Base-by-base conservation (phyloP, 2,329 filamentous ascomycete species). In the Claviceps sorghi region DNA sequence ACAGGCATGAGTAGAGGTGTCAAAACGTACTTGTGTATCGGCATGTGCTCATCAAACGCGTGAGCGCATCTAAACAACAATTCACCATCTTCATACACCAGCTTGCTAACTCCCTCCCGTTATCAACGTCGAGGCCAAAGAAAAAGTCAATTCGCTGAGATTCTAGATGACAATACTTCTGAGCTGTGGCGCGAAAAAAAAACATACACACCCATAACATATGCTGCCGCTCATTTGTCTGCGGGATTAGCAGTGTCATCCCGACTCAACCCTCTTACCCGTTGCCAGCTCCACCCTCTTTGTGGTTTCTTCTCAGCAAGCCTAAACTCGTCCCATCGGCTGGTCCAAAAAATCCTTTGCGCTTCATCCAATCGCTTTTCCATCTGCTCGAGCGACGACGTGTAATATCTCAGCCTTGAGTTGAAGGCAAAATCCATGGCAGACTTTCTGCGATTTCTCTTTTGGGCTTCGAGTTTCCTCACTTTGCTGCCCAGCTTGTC, bases 1-100 rank as follows among this genome's bases (percentile, higher is more conserved):
- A 48, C 57, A 57, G 51, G 47, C 57, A 57, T 52, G 47, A 49
- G 32, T 46, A 36, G 45, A n/a, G 11, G 15, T 43, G 26, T 26
- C 10, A 19, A 19, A 15, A 17, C n/a, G n/a, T 42, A 29, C 15
- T 48, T 17, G n/a, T 34, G 22, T 48, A 13, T 26, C 22, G 21
- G 22, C 21, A 29, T 48, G 6, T 40, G 3, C 9, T 13, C 21
- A 40, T 21, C 19, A 42, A 40, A 36, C 4, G 5, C 9, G 34
- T 5, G 40, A 19, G 13, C 15, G 21, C 46, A 48, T 40, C 32
- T 8, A 26, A 38, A 11, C 15, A 38, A 7, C 21, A 26, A 29
- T 26, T 19, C 3, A 40, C 34, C 34, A 29, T 15, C 8, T 29
- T 19, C 22, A 40, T 29, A 19, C 2, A 4, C 10, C 34, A 34